Base-by-base conservation (phyloP, 768 basidiomycete species). In the Russula griseocarnosa region DNA sequence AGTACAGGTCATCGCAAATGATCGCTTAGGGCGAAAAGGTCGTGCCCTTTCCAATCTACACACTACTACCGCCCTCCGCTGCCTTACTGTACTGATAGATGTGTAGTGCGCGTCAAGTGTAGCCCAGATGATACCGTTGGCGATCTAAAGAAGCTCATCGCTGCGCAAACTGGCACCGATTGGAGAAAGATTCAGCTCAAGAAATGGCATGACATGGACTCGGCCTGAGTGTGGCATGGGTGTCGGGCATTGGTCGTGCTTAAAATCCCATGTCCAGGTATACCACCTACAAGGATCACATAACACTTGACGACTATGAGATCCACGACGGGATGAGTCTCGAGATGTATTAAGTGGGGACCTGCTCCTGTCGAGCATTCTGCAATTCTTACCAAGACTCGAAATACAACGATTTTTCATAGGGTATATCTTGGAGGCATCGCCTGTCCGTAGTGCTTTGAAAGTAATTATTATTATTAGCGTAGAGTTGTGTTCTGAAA, bases 111-210 rank as follows among this genome's bases (percentile, higher is more conserved):
- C 68, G 93, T 98, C 72, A 97, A 98, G 76, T 97, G 95, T 79
- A 88, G 87, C 74, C 84, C 92, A 5, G 87, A 96, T 16, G 97
- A 99, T 73, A 98, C 97, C 1, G 92, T 99, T 40, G 96, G 96
- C 47, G 96, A 98, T 73, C 81, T 99, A 67, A 98, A 98, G 83
- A 90, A 89, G 75, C 86, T 99, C 65, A 98, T 99, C 69, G 96
- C 89, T 2, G 96, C 94, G 0, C 97, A 99, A 75, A 97, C 85
- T 0, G 97, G 97, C 59, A 97, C 96, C 18, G 85, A 92, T 71
- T 71, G 77, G 5, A 77, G 75, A 38, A 98, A 96, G 83, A 96
- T 99, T 63, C 83, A 86, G 71, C 78, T 99, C 58, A 98, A 97
- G 87, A 98, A 98, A 83, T 98, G 95, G 97, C 92, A 68, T 63